Percentiles rank a stretch among this genome's conserved stretches.
Conservation (phyloP, 2,329 filamentous ascomycete genomes). For the Ophiostoma sp. region DNA sequence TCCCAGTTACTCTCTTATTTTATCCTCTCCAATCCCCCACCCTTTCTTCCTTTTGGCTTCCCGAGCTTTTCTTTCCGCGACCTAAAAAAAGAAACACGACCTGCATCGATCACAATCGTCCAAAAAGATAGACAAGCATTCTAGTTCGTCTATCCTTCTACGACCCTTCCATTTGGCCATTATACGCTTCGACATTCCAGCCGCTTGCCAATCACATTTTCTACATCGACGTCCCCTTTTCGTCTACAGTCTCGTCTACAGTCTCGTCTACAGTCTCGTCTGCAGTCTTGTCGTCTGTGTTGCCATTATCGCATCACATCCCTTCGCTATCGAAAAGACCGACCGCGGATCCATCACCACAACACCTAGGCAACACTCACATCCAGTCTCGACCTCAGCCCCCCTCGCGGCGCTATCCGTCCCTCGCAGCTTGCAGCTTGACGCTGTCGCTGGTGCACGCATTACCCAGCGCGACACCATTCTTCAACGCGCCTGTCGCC, state of each 20-base stretch:
- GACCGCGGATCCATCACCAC: background rate
- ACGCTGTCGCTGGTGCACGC: slow-evolving; percentile 11
- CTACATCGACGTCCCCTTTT: slow-evolving; percentile 15
- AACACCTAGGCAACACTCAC: background rate
- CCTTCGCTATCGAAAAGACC: background rate
- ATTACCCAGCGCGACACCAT: background rate
- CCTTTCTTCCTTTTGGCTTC: slow-evolving; percentile 19
- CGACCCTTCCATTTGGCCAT: slow-evolving; percentile 1
- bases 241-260: background rate
- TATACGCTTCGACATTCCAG: slow-evolving; percentile 11
- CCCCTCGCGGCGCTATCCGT: background rate
- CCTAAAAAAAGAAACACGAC: slow-evolving; percentile 28
- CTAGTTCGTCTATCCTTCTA: slow-evolving; percentile 17
- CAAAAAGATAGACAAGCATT: slow-evolving; percentile 14
- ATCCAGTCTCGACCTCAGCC: background rate
- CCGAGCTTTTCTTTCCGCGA: slow-evolving; percentile 20
- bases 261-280: too few relatives aligned
- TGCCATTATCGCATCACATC: background rate
- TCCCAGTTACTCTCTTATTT: background rate
- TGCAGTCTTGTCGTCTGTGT: background rate
- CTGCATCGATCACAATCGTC: slow-evolving; percentile 18
- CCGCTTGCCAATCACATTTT: background rate
- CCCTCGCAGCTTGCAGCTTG: background rate
- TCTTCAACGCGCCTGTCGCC: background rate
- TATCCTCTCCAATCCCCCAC: slow-evolving; percentile 21